Base-by-base conservation (phyloP, 176 grass and related monocot species). In the Poa annua region DNA sequence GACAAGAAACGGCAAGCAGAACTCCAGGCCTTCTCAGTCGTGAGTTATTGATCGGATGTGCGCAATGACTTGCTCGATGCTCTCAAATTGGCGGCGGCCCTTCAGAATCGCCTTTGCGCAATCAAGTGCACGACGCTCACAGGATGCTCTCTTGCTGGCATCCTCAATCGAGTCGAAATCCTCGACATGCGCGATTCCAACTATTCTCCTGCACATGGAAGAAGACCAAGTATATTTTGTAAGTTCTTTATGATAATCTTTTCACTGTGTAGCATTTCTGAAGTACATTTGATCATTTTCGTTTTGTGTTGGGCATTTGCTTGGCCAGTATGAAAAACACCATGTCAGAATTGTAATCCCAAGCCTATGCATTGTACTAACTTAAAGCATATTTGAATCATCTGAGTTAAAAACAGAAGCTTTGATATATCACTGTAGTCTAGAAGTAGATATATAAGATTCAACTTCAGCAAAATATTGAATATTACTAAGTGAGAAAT, bases 101-200 rank as follows among this genome's bases (percentile, higher is more conserved):
- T 93, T 96, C 45, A 99, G 89, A 61, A 99, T 84, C 6, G 77
- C 47, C 84, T 90, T 99, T 56, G 83, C 96, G 78, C 88, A 88
- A 36, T 92, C 75, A 53, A 99, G 93, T 3, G 91, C 91, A 17
- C 57, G 66, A 5, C 83, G 68, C 82, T 99, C 93, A 19, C 96
- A 96, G 0, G 14, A 78, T 71, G 96, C 96, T 85, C 96, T 87
- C 74, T 54, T 90, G 78, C 78, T 76, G 6, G 65, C 50, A 69
- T 99, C 93, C 55, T 85, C 50, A 64, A 99, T 96, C 32, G 96
- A 90, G 51, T 94, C 96, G 6, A 96, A 88, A 90, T 96, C 93
- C 78, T 99, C 93, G 0, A 96, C 91, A 35, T 99, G 96, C 44
- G 91, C 96, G 7, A 96, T 91, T 76, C 96, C 96, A 36, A 99